A percentile compares a stretch with the other conserved stretches of the same genome.
phyloP scores from a whole-genome alignment of 2,329 filamentous ascomycete genomes.

The Pezicula neosporulosa region DNA sequence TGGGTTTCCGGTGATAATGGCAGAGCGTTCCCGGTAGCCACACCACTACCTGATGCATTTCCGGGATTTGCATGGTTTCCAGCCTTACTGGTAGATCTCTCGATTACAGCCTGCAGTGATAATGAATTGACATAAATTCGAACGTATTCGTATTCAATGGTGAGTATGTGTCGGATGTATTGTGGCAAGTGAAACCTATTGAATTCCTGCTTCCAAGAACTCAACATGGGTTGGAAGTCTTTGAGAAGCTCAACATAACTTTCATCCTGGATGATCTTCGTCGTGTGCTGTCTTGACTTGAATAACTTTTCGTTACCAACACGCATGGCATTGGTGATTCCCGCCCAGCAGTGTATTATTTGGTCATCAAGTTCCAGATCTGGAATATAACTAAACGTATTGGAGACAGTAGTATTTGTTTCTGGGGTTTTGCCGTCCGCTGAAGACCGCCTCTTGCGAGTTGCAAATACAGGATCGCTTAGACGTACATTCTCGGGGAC shows the following conservation, averaged over 20 bases:
- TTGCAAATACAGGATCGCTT: slow-evolving; percentile 52
- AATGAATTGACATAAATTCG: slow-evolving; percentile 93
- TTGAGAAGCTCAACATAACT: slow-evolving; percentile 79
- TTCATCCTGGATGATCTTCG: slow-evolving; percentile 82
- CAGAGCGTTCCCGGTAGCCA: slow-evolving; percentile 31
- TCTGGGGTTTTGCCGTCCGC: slow-evolving; percentile 57
- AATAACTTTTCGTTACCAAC: slow-evolving; percentile 87
- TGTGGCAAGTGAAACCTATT: slow-evolving; percentile 69
- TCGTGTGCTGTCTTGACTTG: slow-evolving; percentile 80
- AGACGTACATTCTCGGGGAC: slow-evolving; percentile 66
- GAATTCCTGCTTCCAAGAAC: slow-evolving; percentile 78
- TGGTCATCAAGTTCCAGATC: slow-evolving; percentile 65
- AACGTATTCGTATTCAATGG: slow-evolving; percentile 94
- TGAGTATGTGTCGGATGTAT: slow-evolving; percentile 72
- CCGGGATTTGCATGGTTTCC: slow-evolving; percentile 33
- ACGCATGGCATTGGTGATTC: slow-evolving; percentile 90
- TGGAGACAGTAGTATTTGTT: slow-evolving; percentile 53
- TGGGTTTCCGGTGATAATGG: slow-evolving; percentile 59
- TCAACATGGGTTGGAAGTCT: slow-evolving; percentile 75
- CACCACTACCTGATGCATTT: slow-evolving; percentile 32
- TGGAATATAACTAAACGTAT: slow-evolving; percentile 62
- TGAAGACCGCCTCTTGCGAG: slow-evolving; percentile 34
- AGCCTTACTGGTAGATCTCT: slow-evolving; percentile 80
- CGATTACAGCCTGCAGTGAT: slow-evolving; percentile 89
- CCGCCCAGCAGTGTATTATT: slow-evolving; percentile 86